Evolutionary conservation across 805 yeast genomes (phyloP).

Genomic region (Candida schatavii): DNA sequence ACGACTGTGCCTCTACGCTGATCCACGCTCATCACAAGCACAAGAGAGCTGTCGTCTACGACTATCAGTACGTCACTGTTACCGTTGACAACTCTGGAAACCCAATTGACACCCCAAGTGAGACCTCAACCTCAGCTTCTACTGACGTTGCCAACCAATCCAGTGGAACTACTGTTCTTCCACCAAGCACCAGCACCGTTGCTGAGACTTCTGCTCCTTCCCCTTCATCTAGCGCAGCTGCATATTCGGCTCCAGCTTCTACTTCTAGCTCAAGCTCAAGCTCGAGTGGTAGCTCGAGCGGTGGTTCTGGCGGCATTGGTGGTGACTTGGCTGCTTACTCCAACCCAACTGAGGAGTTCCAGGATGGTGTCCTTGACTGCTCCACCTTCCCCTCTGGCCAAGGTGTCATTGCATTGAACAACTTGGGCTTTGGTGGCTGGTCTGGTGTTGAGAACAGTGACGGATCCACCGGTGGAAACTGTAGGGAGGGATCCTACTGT

Average conservation of each 20-base stretch:
- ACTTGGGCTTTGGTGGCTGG: slow-evolving; percentile 42
- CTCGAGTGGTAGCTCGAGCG: slow-evolving; percentile 20
- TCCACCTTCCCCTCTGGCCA: slow-evolving; percentile 69
- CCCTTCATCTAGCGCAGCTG: slow-evolving; percentile 16
- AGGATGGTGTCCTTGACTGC: slow-evolving; percentile 72
- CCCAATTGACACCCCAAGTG: slow-evolving; percentile 22
- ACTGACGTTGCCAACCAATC: slow-evolving; percentile 17
- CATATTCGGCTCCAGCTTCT: slow-evolving; percentile 15
- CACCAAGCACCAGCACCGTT: slow-evolving; percentile 8
- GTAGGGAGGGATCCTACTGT: slow-evolving; percentile 69
- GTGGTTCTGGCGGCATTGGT: slow-evolving; percentile 27
- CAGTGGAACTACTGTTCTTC: slow-evolving; percentile 11
- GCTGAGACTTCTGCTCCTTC: slow-evolving; percentile 7
- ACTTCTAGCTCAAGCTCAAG: slow-evolving; percentile 21
- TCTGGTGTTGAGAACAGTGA: slow-evolving; percentile 46
- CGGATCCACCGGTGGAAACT: slow-evolving; percentile 45
- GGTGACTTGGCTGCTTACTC: slow-evolving; percentile 54
- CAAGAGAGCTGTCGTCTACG: slow-evolving; percentile 54
- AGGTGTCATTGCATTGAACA: slow-evolving; percentile 58
- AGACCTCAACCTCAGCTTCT: slow-evolving; percentile 16
- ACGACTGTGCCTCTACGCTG: slow-evolving; percentile 40
- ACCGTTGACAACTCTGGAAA: slow-evolving; percentile 44
- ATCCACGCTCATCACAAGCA: slow-evolving; percentile 61
- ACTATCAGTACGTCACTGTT: slow-evolving; percentile 41
- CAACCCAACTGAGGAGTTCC: slow-evolving; percentile 51